A percentile compares a stretch with the other conserved stretches of the same genome.
phyloP scores from a whole-genome alignment of 176 grass and related monocot species.

The Eremochloa ophiuroides region DNA sequence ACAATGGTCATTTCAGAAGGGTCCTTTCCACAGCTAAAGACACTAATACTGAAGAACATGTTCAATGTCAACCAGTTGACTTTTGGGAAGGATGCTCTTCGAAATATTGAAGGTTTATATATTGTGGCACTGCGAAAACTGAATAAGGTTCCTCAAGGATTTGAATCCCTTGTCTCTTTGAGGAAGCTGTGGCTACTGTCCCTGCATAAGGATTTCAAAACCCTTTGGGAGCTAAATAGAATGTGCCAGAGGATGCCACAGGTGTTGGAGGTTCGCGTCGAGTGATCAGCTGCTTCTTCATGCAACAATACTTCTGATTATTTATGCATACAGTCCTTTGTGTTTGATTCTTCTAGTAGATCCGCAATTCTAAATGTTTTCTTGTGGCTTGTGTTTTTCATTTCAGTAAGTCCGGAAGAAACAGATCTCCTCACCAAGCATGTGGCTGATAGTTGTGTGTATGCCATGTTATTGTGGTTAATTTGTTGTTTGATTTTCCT shows the following conservation, averaged over 20 bases:
- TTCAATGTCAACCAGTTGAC: neutral
- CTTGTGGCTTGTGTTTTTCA: neutral
- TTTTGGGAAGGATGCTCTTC: conserved; percentile 12
- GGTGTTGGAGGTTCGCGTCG: neutral
- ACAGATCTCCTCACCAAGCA: neutral
- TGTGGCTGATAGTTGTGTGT: neutral
- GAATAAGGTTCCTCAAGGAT: neutral
- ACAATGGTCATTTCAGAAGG: conserved; percentile 1
- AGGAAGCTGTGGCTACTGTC: neutral
- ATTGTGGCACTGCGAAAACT: neutral
- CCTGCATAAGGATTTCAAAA: neutral
- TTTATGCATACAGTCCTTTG: neutral
- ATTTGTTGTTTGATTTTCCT: neutral
- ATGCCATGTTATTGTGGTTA: neutral
- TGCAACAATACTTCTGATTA: neutral
- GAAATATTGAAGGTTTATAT: conserved; percentile 8
- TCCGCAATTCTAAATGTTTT: neutral
- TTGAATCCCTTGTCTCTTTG: conserved; percentile 1
- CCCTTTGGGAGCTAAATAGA: neutral
- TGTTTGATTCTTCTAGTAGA: neutral
- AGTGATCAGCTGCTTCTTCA: neutral
- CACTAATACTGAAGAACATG: neutral
- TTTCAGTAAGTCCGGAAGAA: neutral
- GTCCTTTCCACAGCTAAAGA: conserved; percentile 20
- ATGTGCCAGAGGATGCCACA: neutral